Base-by-base conservation (phyloP, 1,139 yeast species). In the Saccharomyces hybrid region DNA sequence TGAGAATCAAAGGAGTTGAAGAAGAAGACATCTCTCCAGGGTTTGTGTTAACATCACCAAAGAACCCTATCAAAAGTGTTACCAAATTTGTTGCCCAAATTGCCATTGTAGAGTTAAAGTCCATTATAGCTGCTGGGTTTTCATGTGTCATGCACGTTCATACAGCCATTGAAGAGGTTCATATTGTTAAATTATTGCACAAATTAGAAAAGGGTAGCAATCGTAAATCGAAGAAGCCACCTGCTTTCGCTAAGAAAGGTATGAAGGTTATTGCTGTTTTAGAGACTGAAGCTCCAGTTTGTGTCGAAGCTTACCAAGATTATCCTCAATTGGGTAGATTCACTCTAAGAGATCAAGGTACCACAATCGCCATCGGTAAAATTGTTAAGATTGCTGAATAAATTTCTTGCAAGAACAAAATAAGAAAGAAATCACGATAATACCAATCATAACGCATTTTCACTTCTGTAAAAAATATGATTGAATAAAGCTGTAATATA, bases 131-230 rank as follows among this genome's bases (percentile, higher is more conserved):
- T 8, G 84, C 95, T 54, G 99, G 99, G 59, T 93, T 85, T 77
- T 84, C 97, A 11, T 93, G 99, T 81, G 97, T 93, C 57, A 91
- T 93, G 97, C 99, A 93, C 70, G 86, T 93, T 67, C 99, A 95
- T 77, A 89, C 99, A 51, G 98, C 99, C 54, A 89, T 93, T 67
- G 98, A 93, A 75, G 99, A 93, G 75, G 97, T 93, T 54, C 80
- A 80, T 48, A 82, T 93, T 70, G 79, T 85, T 53, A 84, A 85
- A 68, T 81, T 93, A 72, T 79, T 91, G 70, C 98, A 93, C 76
- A 90, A 91, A 75, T 79, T 93, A 68, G 97, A 93, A 73, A 91
- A 87, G 78, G 97, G 97, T 60, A 91, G 98, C 55, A 91, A 91
- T 79, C 86, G 97, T 77, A 88, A 85, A 74, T 88, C 96, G 59